Conservation (phyloP, 179 eudicot genomes). For the Beta macrorhiza region DNA sequence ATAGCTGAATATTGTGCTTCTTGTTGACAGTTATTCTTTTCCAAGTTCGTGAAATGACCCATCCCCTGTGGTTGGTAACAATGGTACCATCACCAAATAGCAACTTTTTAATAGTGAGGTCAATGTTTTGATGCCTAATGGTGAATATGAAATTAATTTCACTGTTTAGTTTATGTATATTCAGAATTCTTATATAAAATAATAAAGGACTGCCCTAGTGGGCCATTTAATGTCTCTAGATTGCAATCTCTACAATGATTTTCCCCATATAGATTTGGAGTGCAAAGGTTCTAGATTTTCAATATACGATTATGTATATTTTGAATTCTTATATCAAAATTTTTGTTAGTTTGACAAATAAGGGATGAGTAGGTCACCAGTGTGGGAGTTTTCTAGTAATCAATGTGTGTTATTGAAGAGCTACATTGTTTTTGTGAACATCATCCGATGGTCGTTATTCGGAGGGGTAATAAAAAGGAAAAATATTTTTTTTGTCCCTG, state of each 20-base stretch:
- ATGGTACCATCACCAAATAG: too few species aligned
- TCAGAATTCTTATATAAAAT: neutral
- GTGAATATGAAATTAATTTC: neutral
- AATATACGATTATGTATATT: neutral
- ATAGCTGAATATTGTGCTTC: neutral
- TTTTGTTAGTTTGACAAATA: neutral
- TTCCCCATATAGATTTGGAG: neutral
- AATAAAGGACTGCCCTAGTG: neutral
- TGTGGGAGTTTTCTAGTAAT: neutral
- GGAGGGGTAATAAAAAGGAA: neutral
- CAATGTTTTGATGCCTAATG: neutral
- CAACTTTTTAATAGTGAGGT: neutral
- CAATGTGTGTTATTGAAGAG: neutral
- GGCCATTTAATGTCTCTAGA: neutral
- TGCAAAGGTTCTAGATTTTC: neutral
- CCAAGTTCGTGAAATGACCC: neutral
- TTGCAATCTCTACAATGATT: neutral
- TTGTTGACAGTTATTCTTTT: neutral
- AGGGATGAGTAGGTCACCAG: neutral
- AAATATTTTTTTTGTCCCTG: neutral
- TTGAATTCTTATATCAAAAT: too few species aligned
- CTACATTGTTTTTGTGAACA: neutral
- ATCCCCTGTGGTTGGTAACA: too few species aligned
- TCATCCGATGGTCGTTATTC: neutral
- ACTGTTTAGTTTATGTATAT: neutral